phyloP scores from a whole-genome alignment of 108 stramenopile species.

The Stephanodiscus triporus region DNA sequence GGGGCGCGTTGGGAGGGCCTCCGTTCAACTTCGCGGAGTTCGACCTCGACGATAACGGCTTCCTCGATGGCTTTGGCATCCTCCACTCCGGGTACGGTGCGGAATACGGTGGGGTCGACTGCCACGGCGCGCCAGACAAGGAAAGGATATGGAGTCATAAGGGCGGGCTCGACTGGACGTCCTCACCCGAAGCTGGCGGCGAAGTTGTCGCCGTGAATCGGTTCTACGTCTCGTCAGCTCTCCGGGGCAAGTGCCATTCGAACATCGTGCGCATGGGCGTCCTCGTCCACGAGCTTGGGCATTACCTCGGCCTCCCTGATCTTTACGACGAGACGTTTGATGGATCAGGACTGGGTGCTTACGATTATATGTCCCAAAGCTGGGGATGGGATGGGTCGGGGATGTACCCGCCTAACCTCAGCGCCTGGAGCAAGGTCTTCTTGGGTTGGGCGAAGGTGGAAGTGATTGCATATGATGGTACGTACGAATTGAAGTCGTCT shows the following conservation, averaged over 20 bases:
- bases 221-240: constrained; percentile 48
- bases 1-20: too few species aligned
- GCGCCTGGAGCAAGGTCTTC: constrained; percentile 55
- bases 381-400: constrained; percentile 55
- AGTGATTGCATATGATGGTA: constrained; percentile 44
- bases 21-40: constrained; percentile 26
- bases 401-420: constrained; percentile 55
- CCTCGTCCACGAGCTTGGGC: constrained; percentile 53
- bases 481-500: constrained; percentile 40
- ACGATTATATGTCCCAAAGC: constrained; percentile 52
- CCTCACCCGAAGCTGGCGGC: neutral
- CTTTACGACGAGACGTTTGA: constrained; percentile 48
- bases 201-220: constrained; percentile 38
- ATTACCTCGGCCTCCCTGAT: constrained; percentile 57
- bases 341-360: constrained; percentile 48
- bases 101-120: constrained; percentile 61
- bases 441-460: constrained; percentile 61
- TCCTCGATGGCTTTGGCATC: constrained; percentile 62
- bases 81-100: constrained; percentile 80
- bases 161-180: constrained; percentile 35
- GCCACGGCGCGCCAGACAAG: constrained; percentile 29
- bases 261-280: constrained; percentile 58
- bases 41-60: constrained; percentile 36
- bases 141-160: constrained; percentile 58
- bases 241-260: constrained; percentile 34